Evolutionary conservation across 2,329 filamentous ascomycete genomes (phyloP), one percentile per base, ranked within the genome.

Genomic region (Fusarium sarcochroum): DNA sequence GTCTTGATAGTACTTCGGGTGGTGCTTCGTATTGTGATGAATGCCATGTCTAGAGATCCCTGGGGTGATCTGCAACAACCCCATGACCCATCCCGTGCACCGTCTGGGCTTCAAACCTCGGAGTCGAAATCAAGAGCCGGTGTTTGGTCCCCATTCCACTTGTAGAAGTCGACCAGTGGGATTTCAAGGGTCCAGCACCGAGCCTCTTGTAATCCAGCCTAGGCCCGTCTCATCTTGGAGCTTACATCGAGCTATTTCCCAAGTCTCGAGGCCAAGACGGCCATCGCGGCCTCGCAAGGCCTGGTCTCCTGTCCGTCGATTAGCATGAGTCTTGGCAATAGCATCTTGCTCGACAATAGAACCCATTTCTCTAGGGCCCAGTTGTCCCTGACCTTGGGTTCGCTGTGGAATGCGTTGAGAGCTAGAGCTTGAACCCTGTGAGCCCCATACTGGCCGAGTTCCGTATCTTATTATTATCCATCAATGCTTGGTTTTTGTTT

Each of bases 361-460:
- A 23, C 47, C 52, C 51, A 52, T 66, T 45, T 58, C 42, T 62
- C 23, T 40, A 27, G 50, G 42, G 37, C 32, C 49, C 20, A 20
- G 21, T 48, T 34, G 32, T 47, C 58, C 27, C 42, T 69, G 66
- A 48, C 55, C 25, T 27, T 56, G 37, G 38, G 56, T 46, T 63
- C 49, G 49, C 27, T 58, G 41, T 55, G 66, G 66, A 70, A 69
- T 70, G 66, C 53, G 47, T 60, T 69, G 53, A 41, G 44, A 38
- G 42, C 42, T 34, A 41, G 44, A 38, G 42, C 42, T 34, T 40
- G 44, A 40, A 27, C 42, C 23, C 40, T 42, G 35, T 35, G 18
- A 23, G 50, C 35, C 63, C 52, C 48, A 21, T 47, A 45, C 45
- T 58, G 50, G 49, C 48, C 48, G 25, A 40, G 30, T 37, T 25